A percentile compares a stretch with the other conserved stretches of the same genome.
These are phyloP conservation scores for Boechera divaricarpa DNA, from an alignment of 345 rosid species.

Conservation along the genomic window DNA sequence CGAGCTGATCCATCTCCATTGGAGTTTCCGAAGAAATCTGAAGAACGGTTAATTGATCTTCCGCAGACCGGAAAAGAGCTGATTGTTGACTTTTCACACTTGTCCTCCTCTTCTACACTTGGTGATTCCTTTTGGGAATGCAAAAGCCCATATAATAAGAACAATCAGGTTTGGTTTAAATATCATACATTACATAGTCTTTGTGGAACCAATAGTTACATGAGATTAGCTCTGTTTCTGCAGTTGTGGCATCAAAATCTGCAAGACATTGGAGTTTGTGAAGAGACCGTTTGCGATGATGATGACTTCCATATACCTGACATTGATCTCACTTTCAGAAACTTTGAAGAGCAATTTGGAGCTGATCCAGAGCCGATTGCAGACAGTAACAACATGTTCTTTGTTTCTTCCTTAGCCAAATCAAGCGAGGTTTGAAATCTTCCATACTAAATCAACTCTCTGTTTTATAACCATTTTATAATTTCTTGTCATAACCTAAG, in stretches of 20 bases:
- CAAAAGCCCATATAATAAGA: conserved; percentile 56
- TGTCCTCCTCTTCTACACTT: conserved; percentile 54
- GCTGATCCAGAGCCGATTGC: conserved; percentile 55
- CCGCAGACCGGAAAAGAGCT: conserved; percentile 49
- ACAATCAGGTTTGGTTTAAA: conserved; percentile 34
- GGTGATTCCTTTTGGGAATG: conserved; percentile 71
- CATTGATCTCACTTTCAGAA: conserved; percentile 71
- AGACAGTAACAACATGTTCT: conserved; percentile 42
- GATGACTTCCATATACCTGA: conserved; percentile 79
- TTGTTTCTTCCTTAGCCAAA: conserved; percentile 26
- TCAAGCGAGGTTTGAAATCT: conserved; percentile 42
- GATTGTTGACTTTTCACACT: conserved; percentile 51
- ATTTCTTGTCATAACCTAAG: conserved; percentile 6
- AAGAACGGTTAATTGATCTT: conserved; percentile 40
- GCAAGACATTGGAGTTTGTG: conserved; percentile 88
- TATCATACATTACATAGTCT: conserved; percentile 37
- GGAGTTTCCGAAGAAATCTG: conserved; percentile 39
- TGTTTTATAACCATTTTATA: background rate
- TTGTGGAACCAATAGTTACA: conserved; percentile 43
- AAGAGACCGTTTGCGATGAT: conserved; percentile 60
- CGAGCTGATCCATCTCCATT: conserved; percentile 24
- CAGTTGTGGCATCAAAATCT: conserved; percentile 86
- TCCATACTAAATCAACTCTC: background rate
- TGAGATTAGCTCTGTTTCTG: conserved; percentile 27
- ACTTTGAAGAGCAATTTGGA: conserved; percentile 82